These are phyloP conservation scores for Penicillium macrosclerotiorum DNA, from an alignment of 495 filamentous ascomycete genomes.

Conservation along the genomic window DNA sequence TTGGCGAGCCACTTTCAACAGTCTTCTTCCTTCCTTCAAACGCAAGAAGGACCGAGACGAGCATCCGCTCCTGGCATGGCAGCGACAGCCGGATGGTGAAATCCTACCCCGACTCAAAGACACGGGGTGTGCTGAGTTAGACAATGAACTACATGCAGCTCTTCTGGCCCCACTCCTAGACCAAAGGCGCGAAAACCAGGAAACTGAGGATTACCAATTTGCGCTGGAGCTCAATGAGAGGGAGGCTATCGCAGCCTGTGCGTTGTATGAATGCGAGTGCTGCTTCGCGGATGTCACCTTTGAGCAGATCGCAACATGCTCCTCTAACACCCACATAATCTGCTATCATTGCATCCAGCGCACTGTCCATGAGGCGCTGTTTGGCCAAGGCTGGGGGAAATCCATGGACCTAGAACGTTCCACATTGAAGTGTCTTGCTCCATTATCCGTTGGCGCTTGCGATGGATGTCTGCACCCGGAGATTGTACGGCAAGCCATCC, in stretches of 20 bases:
- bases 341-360: slow-evolving; percentile 82
- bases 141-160: slow-evolving; percentile 69
- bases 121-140: slow-evolving; percentile 76
- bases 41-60: slow-evolving; percentile 57
- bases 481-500: slow-evolving; percentile 69
- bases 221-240: slow-evolving; percentile 68
- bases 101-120: slow-evolving; percentile 58
- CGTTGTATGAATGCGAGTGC: slow-evolving; percentile 85
- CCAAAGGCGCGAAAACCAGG: slow-evolving; percentile 53
- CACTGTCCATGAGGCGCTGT: slow-evolving; percentile 78
- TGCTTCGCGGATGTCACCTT: slow-evolving; percentile 78
- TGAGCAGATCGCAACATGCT: slow-evolving; percentile 78
- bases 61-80: slow-evolving; percentile 67
- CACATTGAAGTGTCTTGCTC: slow-evolving; percentile 78
- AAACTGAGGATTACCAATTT: slow-evolving; percentile 57
- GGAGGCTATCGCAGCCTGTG: slow-evolving; percentile 69
- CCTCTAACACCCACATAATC: slow-evolving; percentile 68
- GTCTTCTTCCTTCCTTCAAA: slow-evolving; percentile 67
- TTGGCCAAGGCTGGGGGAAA: slow-evolving; percentile 88
- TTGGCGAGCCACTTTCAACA: slow-evolving; percentile 81
- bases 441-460: slow-evolving; percentile 61
- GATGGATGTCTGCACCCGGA: slow-evolving; percentile 65
- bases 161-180: slow-evolving; percentile 64
- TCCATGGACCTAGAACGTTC: slow-evolving; percentile 68
- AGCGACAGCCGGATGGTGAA: slow-evolving; percentile 45